Base-by-base conservation (phyloP, 805 yeast genomes). In the Huiozyma naganishii region DNA sequence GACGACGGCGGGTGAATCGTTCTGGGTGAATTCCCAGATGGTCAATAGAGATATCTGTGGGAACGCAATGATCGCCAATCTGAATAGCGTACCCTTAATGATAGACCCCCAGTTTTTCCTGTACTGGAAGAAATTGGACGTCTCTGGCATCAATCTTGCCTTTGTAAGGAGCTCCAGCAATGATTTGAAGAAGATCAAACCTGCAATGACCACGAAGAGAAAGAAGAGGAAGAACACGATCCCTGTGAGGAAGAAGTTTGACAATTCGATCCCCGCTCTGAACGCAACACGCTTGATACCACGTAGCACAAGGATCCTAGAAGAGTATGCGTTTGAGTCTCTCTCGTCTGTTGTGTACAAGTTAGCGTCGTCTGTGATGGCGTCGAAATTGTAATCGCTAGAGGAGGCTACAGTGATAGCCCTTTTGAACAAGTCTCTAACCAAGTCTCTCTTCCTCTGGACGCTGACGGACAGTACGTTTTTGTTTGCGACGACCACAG, bases 211-310 rank as follows among this genome's bases (percentile, higher is more conserved):
- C 34, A 74, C 76, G 58, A 75, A 86, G 12, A 76, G 80, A 63
- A 77, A 83, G 63, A 92, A 83, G 12, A 92, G 64, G 59, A 88
- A 83, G 62, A 89, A 86, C 7, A 83, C 81, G 36, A 87, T 76
- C 43, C 89, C 86, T 0, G 98, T 92, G 67, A 89, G 70, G 64
- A 88, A 92, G 45, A 92, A 64, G 57, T 78, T 80, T 27, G 96
- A 81, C 52, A 90, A 73, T 65, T 92, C 98, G 52, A 92, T 89
- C 17, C 76, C 75, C 8, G 95, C 85, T 53, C 81, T 65, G 60
- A 70, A 92, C 0, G 96, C 80, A 6, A 90, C 96, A 67, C 98
- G 80, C 63, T 87, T 86, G 48, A 92, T 81, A 52, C 98, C 98
- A 59, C 95, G 77, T 43, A 92, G 67, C 34, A 90, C 80, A 54